Conservation (phyloP, 2,329 filamentous ascomycete species). For the Chaetomium strumarium region DNA sequence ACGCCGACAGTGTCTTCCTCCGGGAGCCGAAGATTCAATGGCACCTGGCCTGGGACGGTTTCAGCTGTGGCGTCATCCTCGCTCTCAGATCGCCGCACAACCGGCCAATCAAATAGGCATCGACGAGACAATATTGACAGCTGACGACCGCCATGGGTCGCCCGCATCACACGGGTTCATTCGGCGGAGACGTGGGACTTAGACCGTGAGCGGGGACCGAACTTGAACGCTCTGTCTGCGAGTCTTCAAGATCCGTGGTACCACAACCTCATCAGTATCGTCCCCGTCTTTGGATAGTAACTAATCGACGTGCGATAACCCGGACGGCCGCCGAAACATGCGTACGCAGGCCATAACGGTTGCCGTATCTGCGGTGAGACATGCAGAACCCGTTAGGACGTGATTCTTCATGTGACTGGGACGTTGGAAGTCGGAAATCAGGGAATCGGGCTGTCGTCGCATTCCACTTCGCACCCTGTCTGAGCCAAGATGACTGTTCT, state of each 20-base stretch:
- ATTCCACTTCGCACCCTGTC: neutral
- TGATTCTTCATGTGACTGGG: slow-evolving; percentile 17
- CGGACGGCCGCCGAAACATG: neutral
- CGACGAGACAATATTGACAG: slow-evolving; percentile 17
- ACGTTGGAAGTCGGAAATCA: neutral
- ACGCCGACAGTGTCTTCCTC: slow-evolving; percentile 11
- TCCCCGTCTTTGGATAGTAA: slow-evolving; percentile 7
- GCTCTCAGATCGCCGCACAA: slow-evolving; percentile 24
- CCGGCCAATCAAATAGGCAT: slow-evolving; percentile 28
- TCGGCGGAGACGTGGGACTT: neutral
- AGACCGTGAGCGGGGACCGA: slow-evolving; percentile 3
- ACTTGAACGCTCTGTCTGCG: slow-evolving; percentile 7
- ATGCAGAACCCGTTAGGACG: neutral
- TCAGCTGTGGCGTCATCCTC: slow-evolving; percentile 36
- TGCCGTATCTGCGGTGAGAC: slow-evolving; percentile 1
- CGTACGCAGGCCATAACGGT: slow-evolving; percentile 1
- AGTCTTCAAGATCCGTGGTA: slow-evolving; percentile 13
- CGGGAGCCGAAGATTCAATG: neutral
- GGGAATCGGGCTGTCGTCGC: neutral
- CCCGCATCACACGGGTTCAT: neutral
- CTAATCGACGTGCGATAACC: neutral
- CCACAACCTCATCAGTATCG: slow-evolving; percentile 8
- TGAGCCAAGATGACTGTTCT: neutral
- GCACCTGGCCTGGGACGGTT: slow-evolving; percentile 16
- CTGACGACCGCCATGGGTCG: slow-evolving; percentile 6